Evolutionary conservation across 2,329 filamentous ascomycete species (phyloP), one percentile per base, ranked within the genome.

Genomic region (Metarhizium anisopliae): DNA sequence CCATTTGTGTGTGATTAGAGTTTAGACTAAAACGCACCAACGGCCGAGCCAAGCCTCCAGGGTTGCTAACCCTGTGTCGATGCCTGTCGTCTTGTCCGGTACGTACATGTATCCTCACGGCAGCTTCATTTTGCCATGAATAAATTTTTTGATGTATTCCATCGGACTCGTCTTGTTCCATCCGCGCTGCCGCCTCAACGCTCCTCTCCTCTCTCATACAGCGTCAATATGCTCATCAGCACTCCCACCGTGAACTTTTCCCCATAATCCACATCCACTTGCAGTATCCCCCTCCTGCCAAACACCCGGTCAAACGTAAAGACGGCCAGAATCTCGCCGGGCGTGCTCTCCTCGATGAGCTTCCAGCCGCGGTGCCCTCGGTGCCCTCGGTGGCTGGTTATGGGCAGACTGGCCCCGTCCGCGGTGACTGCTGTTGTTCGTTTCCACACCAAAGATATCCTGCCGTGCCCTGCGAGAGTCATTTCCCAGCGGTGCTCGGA

Each of bases 401-500:
- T 36, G 8, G 42, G 42, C 42, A n/a, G 25, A 20, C 18, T 25
- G 7, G 3, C 30, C 2, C 42, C 43, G 5, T 54, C 5, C 16
- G 45, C 45, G 3, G 42, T 47, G 11, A 50, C 52, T 10, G 42
- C 30, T 7, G 25, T 35, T 16, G 52, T 54, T 29, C 52, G 40
- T 29, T 54, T 54, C 52, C 52, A 54, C 29, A 40, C 43, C 43
- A 47, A 20, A 25, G 18, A 47, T n/a, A 25, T n/a, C 20, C n/a
- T 7, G 42, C 42, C n/a, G 13, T 3, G 30, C 4, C n/a, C n/a
- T 1, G 16, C 4, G 10, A 54, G 25, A 20, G 10, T n/a, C 29
- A 54, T 47, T 42, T 42, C 52, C 52, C 52, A 54, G 20, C 32
- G 14, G 43, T 54, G 52, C n/a, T 54, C 52, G 25, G 52, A 45